phyloP scores from a whole-genome alignment of 148 eudicot species.

The Hydrangea macrophylla region DNA sequence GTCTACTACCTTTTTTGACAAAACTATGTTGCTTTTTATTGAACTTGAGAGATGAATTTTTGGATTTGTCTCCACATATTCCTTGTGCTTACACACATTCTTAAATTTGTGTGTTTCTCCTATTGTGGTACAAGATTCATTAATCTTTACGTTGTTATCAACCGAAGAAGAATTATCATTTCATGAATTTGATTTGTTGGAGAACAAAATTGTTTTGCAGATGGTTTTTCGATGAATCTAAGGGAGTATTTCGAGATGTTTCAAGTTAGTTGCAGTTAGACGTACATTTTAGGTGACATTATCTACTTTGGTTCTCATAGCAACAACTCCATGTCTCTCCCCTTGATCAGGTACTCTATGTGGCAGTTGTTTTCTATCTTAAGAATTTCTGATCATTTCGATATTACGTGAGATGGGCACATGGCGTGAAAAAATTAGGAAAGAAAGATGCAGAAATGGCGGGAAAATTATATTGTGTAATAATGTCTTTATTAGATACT shows the following conservation, averaged over 20 bases:
- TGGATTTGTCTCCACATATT: no score
- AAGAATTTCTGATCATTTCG: background rate
- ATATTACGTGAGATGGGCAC: no score
- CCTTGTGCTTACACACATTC: no score
- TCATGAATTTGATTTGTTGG: conserved; percentile 9
- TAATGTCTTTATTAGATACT: no score
- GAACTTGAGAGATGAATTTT: no score
- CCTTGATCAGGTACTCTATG: conserved; percentile 9
- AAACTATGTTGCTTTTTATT: no score
- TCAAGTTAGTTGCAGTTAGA: conserved; percentile 37
- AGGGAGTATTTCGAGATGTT: conserved; percentile 70
- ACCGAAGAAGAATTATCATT: background rate
- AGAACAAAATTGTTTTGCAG: conserved; percentile 38
- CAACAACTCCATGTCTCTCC: conserved; percentile 5
- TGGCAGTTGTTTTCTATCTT: background rate
- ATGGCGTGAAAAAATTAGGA: no score
- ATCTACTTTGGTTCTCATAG: background rate
- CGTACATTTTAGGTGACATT: background rate
- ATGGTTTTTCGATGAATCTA: conserved; percentile 80
- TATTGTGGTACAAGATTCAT: background rate
- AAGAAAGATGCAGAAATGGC: no score
- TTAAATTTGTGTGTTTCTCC: background rate
- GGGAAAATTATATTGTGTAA: no score
- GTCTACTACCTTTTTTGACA: no score
- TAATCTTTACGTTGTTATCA: conserved; percentile 1